Evolutionary conservation across 2,329 filamentous ascomycete genomes (phyloP), one percentile per base, ranked within the genome.

Genomic region (Gnomoniopsis sp.): DNA sequence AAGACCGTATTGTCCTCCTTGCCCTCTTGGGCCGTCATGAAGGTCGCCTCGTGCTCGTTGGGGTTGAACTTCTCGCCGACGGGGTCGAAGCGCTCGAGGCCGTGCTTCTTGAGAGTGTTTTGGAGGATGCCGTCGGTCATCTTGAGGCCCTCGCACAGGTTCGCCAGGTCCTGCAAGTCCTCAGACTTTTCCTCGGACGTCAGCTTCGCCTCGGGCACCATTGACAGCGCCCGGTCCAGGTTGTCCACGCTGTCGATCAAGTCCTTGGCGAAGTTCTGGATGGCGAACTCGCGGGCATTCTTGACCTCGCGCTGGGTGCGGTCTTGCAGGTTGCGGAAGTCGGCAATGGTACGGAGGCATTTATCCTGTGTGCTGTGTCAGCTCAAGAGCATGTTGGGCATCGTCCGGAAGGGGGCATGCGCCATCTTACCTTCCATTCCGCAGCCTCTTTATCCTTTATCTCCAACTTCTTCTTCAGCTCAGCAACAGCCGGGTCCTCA

Each of bases 321-420:
- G 71, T 97, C 91, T 79, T 98, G 93, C 53, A 99, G 89, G 79
- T 98, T 99, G 73, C 91, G 91, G 85, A 96, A 98, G 70, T 99
- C 95, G 77, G 95, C 95, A 64, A 98, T 87, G 57, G 90, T 89
- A 72, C 95, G 93, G 64, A 97, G 85, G 76, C 92, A 96, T 80
- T 92, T 95, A 78, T 98, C 95, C 95, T 98, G 60, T 57, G 38
- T 23, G 50, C 57, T 23, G 58, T 52, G 58, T 62, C 3, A 62
- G 60, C 43, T 26, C 6, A 15, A 12, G 21, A 17, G 36, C n/a
- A 38, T 47, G 41, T 15, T 38, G 47, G 7, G 19, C 23, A n/a
- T 21, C 26, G n/a, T 21, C 36, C 34, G 34, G 15, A 8, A 22
- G 23, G 19, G 36, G 47, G 30, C 19, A n/a, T 34, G 54, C 36